phyloP scores from a whole-genome alignment of 2,329 filamentous ascomycete species.

The Fusarium dlaminii region DNA sequence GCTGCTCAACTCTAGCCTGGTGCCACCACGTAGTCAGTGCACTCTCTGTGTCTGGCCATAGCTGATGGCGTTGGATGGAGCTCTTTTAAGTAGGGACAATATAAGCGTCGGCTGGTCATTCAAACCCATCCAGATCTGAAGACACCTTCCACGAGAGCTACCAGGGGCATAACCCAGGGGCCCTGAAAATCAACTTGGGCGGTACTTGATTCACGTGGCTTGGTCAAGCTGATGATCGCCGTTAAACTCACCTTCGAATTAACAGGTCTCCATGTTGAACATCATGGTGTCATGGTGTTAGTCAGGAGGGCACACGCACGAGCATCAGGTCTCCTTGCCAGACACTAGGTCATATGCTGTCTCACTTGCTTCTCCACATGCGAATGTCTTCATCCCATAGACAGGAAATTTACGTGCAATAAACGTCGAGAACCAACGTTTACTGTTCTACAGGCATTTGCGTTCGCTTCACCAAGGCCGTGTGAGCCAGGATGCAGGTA shows the following conservation, averaged over 20 bases:
- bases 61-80: constrained; percentile 31
- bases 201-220: constrained; percentile 42
- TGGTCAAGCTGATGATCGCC: constrained; percentile 24
- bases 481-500: constrained; percentile 33
- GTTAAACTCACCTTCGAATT: neutral
- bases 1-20: constrained; percentile 17
- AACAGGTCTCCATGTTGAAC: neutral
- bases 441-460: constrained; percentile 13
- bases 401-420: constrained; percentile 17
- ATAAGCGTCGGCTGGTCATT: constrained; percentile 12
- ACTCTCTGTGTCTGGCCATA: neutral
- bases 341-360: constrained; percentile 11
- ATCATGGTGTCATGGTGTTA: constrained; percentile 9
- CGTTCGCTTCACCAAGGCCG: constrained; percentile 25
- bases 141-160: constrained; percentile 10
- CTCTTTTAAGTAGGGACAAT: constrained; percentile 3
- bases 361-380: constrained; percentile 20
- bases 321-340: neutral
- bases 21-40: constrained; percentile 35
- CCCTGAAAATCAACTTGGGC: constrained; percentile 27
- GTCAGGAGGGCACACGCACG: constrained; percentile 5
- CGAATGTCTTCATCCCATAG: constrained; percentile 5
- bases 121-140: constrained; percentile 3
- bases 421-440: constrained; percentile 29
- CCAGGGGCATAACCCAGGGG: constrained; percentile 30